Base-by-base conservation (phyloP, 2,329 filamentous ascomycete species). In the Plectosphaerella sp. region DNA sequence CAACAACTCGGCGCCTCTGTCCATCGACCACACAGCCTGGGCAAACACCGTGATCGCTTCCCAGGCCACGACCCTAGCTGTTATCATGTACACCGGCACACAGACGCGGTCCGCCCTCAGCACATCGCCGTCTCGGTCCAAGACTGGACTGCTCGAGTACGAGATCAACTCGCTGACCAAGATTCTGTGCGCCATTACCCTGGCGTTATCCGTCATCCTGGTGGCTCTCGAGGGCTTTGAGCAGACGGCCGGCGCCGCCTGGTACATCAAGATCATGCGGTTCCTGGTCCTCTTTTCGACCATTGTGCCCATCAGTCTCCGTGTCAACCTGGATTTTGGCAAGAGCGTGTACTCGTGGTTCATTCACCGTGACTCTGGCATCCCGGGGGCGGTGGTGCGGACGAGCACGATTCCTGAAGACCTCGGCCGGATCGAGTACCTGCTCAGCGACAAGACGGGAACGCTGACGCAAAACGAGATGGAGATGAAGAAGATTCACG, bases 211-310 rank as follows among this genome's bases (percentile, higher is more conserved):
- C 0, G 79, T 97, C 57, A 79, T 96, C 42, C 80, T 99, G 9
- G 94, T 99, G 5, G 91, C 90, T 0, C 72, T 97, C 2, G 86
- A 97, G 67, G 87, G 90, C 0, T 94, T 96, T 57, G 78, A 86
- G 46, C 81, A 77, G 58, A 83, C 82, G 2, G 76, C 84, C 50
- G 82, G 79, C 18, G 81, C 83, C 50, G 73, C 81, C 22, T 99
- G 94, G 94, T 99, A 97, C 68, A 85, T 97, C 59, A 93, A 95
- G 58, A 96, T 97, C 62, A 94, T 96, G 85, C 87, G 93, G n/a
- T 99, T 97, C 66, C 74, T 99, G 57, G 95, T 99, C 55, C 77
- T 99, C 1, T 99, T 99, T 75, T 97, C 93, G n/a, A 97, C 93
- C 0, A 99, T 99, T 63, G 95, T 99, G 24, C 94, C 94, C 1